These are phyloP conservation scores for Eugenia klotzschiana DNA, from an alignment of 441 rosid genomes.

Conservation along the genomic window DNA sequence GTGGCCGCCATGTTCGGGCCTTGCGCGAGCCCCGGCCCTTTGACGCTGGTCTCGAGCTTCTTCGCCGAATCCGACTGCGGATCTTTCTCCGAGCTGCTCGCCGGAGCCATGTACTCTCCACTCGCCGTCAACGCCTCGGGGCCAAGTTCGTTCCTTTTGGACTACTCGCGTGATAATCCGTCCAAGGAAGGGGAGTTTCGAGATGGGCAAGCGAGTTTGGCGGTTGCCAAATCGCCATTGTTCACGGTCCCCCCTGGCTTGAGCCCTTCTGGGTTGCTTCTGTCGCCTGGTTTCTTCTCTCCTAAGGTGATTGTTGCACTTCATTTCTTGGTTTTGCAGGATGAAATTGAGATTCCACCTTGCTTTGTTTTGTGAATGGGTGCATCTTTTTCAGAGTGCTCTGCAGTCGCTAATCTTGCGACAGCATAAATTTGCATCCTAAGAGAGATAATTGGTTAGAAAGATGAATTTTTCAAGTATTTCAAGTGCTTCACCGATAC, in stretches of 20 bases:
- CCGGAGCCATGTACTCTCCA: constrained; percentile 3
- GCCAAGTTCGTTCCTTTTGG: background rate
- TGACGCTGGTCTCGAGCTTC: constrained; percentile 3
- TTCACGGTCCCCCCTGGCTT: background rate
- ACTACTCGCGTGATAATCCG: background rate
- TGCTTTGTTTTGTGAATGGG: background rate
- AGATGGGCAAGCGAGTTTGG: background rate
- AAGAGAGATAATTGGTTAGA: background rate
- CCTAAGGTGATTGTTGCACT: background rate
- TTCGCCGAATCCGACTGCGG: background rate
- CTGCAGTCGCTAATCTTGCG: background rate
- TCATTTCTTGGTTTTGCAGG: background rate
- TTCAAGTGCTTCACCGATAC: background rate
- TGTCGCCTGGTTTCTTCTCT: constrained; percentile 2
- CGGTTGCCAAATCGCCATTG: background rate
- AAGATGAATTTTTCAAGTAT: background rate
- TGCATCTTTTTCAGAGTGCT: background rate
- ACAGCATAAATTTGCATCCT: background rate
- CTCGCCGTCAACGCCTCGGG: background rate
- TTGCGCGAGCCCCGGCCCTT: background rate
- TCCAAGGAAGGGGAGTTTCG: background rate
- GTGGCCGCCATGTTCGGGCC: background rate
- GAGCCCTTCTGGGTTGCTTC: constrained; percentile 5
- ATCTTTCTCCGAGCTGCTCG: constrained; percentile 3
- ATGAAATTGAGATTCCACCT: background rate